A percentile compares a stretch with the other conserved stretches of the same genome.
These are phyloP conservation scores for Colletotrichum australisinense DNA, from an alignment of 2,329 filamentous ascomycete genomes.

Conservation along the genomic window DNA sequence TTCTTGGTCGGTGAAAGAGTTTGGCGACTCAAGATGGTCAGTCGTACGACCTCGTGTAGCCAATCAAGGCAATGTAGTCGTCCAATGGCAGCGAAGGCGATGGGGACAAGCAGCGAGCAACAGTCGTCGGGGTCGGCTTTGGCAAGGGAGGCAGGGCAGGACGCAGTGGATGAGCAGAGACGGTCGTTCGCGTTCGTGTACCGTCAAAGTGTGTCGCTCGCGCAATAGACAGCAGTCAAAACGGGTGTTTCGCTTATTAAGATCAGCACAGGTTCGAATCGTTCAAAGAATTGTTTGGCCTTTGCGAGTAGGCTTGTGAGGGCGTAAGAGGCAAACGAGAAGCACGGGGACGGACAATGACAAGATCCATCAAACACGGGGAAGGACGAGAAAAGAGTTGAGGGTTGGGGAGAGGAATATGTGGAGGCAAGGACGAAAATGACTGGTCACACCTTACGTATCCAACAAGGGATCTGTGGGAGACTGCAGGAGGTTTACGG, in stretches of 20 bases:
- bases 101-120: constrained; percentile 8
- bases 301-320: not conserved
- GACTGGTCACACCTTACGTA: constrained; percentile 34
- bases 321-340: constrained; percentile 1
- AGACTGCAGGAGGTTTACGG: constrained; percentile 10
- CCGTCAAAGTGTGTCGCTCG: constrained; percentile 10
- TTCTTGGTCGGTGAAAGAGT: not conserved
- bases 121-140: constrained; percentile 17
- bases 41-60: constrained; percentile 29
- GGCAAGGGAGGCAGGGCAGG: not conserved
- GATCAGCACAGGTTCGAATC: constrained; percentile 19
- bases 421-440: constrained; percentile 32
- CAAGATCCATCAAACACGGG: constrained; percentile 19
- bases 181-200: constrained; percentile 4
- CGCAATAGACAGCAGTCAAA: not conserved
- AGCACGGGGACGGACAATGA: not conserved
- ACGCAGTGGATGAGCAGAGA: constrained; percentile 2
- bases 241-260: constrained; percentile 14
- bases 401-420: constrained; percentile 19
- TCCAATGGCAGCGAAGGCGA: constrained; percentile 11
- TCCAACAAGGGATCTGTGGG: constrained; percentile 11
- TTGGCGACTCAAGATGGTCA: constrained; percentile 9
- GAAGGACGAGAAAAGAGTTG: constrained; percentile 23
- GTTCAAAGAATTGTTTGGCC: not conserved
- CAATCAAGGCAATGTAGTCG: not conserved